phyloP scores from a whole-genome alignment of 2,329 filamentous ascomycete species.

The Fusarium equiseti region DNA sequence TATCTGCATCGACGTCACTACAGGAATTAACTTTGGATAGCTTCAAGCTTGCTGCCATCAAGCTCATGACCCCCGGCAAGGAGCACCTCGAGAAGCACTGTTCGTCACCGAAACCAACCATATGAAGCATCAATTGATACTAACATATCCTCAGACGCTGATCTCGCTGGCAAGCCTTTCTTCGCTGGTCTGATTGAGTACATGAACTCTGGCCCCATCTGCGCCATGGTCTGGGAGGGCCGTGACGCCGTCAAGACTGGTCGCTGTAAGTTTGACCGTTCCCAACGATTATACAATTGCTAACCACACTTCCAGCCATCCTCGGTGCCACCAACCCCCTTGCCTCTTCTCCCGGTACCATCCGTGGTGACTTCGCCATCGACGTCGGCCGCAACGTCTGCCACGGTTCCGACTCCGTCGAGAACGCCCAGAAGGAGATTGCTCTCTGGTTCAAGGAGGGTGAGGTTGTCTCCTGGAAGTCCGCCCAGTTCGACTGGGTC shows the following conservation, averaged over 20 bases:
- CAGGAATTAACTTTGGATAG: constrained; percentile 58
- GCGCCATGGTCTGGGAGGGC: constrained; percentile 99
- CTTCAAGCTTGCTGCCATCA: constrained; percentile 99
- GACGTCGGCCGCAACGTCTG: constrained; percentile 94
- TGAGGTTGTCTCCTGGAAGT: constrained; percentile 88
- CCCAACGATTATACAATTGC: background rate
- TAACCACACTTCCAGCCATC: constrained; percentile 68
- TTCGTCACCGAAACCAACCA: constrained; percentile 54
- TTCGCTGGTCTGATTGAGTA: constrained; percentile 95
- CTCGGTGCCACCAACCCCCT: constrained; percentile 99
- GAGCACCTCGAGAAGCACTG: constrained; percentile 98
- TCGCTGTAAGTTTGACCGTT: constrained; percentile 71
- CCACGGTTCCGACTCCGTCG: constrained; percentile 98
- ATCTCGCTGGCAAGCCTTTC: constrained; percentile 95
- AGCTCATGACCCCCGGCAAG: constrained; percentile 89
- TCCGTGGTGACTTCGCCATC: constrained; percentile 93
- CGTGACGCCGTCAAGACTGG: constrained; percentile 99
- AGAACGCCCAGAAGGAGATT: constrained; percentile 99
- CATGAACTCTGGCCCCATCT: constrained; percentile 97
- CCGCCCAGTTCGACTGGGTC: constrained; percentile 89
- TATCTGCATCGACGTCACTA: constrained; percentile 17
- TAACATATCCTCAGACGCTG: constrained; percentile 70
- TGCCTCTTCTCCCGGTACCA: constrained; percentile 94
- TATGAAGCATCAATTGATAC: constrained; percentile 40
- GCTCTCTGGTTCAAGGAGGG: constrained; percentile 95